These are phyloP conservation scores for Isabelozyma pseudorhagii DNA, from an alignment of 805 yeast species.

Conservation along the genomic window DNA sequence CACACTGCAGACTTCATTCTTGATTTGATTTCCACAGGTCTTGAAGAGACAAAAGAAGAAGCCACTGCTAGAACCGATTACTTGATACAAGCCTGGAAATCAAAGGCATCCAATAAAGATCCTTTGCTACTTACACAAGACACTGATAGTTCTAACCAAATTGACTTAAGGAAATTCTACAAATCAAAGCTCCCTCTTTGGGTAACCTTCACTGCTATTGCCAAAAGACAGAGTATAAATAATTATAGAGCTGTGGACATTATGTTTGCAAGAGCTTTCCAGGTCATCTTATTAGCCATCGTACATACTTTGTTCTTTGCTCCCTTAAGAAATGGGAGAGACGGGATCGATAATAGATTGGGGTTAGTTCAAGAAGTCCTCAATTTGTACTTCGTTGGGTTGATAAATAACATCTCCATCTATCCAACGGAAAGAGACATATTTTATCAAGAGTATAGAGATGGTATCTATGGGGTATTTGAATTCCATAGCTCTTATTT, in stretches of 20 bases:
- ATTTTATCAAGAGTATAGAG: slow-evolving; percentile 76
- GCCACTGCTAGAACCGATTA: slow-evolving; percentile 18
- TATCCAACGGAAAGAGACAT: slow-evolving; percentile 72
- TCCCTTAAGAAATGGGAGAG: slow-evolving; percentile 31
- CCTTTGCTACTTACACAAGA: slow-evolving; percentile 11
- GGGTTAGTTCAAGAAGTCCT: slow-evolving; percentile 75
- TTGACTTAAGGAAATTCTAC: slow-evolving; percentile 44
- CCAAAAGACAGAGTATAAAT: slow-evolving; percentile 31
- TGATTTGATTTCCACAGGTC: slow-evolving; percentile 58
- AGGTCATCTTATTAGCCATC: slow-evolving; percentile 60
- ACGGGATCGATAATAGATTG: slow-evolving; percentile 62
- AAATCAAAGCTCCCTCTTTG: slow-evolving; percentile 17
- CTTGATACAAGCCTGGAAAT: slow-evolving; percentile 27
- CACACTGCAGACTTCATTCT: slow-evolving; percentile 75
- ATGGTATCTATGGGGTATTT: slow-evolving; percentile 61
- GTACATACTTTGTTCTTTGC: slow-evolving; percentile 65
- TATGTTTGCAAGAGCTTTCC: slow-evolving; percentile 60
- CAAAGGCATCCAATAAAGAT: slow-evolving; percentile 37
- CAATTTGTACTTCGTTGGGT: slow-evolving; percentile 73
- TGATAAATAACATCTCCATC: slow-evolving; percentile 71
- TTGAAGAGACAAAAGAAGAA: slow-evolving; percentile 20
- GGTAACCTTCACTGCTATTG: slow-evolving; percentile 26
- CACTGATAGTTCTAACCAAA: slow-evolving; percentile 19
- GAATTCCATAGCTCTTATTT: slow-evolving; percentile 64
- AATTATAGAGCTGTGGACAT: slow-evolving; percentile 48